Percentiles rank a stretch among this genome's conserved stretches.
phyloP scores from a whole-genome alignment of 2,329 filamentous ascomycete genomes.

The Helotiales sp. region DNA sequence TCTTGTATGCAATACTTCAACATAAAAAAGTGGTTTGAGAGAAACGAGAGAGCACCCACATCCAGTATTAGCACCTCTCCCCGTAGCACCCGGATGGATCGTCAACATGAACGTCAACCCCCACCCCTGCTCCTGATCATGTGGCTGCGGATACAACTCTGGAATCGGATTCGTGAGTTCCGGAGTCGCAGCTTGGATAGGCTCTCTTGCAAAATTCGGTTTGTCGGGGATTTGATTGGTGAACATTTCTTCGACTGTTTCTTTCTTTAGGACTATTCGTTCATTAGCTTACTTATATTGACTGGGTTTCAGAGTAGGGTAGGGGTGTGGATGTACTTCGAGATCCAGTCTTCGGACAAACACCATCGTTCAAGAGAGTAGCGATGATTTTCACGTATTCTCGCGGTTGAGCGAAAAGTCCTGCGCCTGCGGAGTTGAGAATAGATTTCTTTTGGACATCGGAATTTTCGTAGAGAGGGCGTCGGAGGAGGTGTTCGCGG shows the following conservation, averaged over 20 bases:
- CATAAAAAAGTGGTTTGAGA: too few species aligned
- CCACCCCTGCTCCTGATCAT: slow-evolving; percentile 63
- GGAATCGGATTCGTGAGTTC: slow-evolving; percentile 47
- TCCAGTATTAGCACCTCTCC: slow-evolving; percentile 50
- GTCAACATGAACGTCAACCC: slow-evolving; percentile 59
- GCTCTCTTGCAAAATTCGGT: slow-evolving; percentile 51
- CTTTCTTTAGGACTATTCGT: slow-evolving; percentile 55
- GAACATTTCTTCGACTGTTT: slow-evolving; percentile 65
- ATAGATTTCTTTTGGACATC: slow-evolving; percentile 10
- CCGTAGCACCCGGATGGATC: slow-evolving; percentile 44
- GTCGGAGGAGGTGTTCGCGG: slow-evolving; percentile 19
- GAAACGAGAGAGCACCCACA: too few species aligned
- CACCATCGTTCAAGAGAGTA: slow-evolving; percentile 63
- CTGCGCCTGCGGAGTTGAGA: slow-evolving; percentile 62
- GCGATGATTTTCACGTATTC: slow-evolving; percentile 64
- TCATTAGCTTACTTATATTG: too few species aligned
- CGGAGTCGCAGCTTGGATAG: slow-evolving; percentile 47
- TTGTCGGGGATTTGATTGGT: slow-evolving; percentile 59
- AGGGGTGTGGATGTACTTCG: too few species aligned
- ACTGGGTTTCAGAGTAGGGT: too few species aligned
- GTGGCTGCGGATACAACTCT: slow-evolving; percentile 49
- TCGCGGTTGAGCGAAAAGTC: slow-evolving; percentile 57
- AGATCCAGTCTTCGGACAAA: slow-evolving; percentile 53
- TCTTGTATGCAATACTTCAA: too few species aligned
- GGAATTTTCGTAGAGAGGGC: slow-evolving; percentile 13